Evolutionary conservation across 345 rosid species (phyloP).

Genomic region (Corchorus capsularis): DNA sequence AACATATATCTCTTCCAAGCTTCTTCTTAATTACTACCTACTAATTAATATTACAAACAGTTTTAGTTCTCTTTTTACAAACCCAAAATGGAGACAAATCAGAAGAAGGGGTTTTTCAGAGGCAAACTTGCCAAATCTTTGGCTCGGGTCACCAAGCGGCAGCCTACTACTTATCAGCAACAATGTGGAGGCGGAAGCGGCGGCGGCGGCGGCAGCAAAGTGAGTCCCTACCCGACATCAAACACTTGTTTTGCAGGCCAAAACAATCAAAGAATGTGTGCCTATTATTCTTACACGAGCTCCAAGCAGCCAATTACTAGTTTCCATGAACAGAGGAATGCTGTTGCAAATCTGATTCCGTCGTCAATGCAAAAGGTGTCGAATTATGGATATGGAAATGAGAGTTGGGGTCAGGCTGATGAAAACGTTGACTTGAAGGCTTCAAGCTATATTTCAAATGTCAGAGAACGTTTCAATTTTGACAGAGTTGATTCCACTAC

Average conservation of each 20-base stretch:
- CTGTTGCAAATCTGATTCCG: not conserved
- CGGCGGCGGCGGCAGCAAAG: conserved; percentile 19
- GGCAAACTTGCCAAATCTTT: conserved; percentile 31
- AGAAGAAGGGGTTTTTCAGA: conserved; percentile 29
- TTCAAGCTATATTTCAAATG: conserved; percentile 37
- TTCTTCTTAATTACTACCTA: not conserved
- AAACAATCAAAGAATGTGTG: not conserved
- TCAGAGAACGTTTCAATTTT: conserved; percentile 42
- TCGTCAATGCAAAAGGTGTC: conserved; percentile 8
- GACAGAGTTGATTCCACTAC: conserved; percentile 25
- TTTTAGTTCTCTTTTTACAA: not conserved
- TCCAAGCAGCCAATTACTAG: conserved; percentile 12
- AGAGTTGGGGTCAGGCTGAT: conserved; percentile 23
- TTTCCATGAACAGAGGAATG: not conserved
- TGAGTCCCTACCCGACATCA: conserved; percentile 23
- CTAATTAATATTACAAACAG: not conserved
- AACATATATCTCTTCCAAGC: not conserved
- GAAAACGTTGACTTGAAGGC: conserved; percentile 51
- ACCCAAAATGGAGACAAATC: conserved; percentile 33
- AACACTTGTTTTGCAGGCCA: not conserved
- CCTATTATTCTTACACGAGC: conserved; percentile 1
- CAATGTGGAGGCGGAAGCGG: not conserved
- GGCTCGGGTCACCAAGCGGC: conserved; percentile 8
- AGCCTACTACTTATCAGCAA: conserved; percentile 11
- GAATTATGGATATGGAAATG: not conserved